Evolutionary conservation across 179 eudicot species (phyloP).

Genomic region (Gypsophila paniculata): DNA sequence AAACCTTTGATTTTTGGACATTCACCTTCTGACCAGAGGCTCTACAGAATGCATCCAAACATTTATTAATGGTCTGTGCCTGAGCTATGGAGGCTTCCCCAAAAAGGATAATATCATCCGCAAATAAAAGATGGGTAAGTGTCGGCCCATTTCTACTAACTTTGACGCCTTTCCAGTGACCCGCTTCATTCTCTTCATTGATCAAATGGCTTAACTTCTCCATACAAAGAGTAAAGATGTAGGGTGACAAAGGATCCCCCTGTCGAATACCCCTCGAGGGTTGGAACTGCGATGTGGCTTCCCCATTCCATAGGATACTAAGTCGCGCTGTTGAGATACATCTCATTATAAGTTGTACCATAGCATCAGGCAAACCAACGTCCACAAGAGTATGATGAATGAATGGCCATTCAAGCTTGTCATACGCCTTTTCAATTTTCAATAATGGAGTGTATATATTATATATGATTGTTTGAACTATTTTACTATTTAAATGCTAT

Average conservation of each 20-base stretch:
- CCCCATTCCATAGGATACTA: background rate
- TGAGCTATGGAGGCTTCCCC: constrained; percentile 13
- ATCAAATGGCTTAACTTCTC: background rate
- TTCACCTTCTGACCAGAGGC: background rate
- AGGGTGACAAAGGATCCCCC: background rate
- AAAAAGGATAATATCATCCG: constrained; percentile 27
- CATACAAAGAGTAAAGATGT: background rate
- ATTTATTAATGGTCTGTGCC: background rate
- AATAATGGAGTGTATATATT: no score
- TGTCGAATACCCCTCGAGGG: background rate
- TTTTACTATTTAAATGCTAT: no score
- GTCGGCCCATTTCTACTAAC: background rate
- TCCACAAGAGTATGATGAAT: background rate
- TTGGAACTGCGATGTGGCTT: background rate
- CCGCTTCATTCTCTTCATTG: background rate
- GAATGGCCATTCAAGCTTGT: no score
- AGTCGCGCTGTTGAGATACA: background rate
- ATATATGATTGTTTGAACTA: no score
- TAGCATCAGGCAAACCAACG: background rate
- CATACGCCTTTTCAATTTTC: no score
- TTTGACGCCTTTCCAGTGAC: background rate
- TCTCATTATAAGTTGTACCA: background rate
- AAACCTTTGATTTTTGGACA: background rate
- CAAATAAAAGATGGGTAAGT: background rate
- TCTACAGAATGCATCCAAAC: background rate